Evolutionary conservation across 176 grass and related monocot species (phyloP), one percentile per base, ranked within the genome.

Genomic region (Cocos nucifera): DNA sequence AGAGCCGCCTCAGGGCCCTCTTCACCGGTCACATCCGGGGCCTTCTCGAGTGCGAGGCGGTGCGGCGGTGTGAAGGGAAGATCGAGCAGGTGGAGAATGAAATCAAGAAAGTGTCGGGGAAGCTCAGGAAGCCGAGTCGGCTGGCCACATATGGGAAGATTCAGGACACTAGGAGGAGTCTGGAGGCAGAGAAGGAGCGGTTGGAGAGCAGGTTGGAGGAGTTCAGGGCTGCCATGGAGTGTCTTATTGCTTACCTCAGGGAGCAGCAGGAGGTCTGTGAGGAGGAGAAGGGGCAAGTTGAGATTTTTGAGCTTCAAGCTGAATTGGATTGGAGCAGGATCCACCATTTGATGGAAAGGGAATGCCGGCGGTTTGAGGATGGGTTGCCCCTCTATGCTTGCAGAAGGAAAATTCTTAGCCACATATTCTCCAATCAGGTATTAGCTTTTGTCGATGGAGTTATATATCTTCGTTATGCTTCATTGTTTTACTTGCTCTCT

Each of bases 321-420:
- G 65, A 80, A 17, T 22, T 97, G 53, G 76, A 91, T 58, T 97
- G 86, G 57, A 62, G 32, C 22, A 68, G 56, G 65, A 70, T 88
- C 66, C 84, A 88, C 69, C 63, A 55, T 70, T 69, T 78, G 49
- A 69, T 97, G 76, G 44, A 76, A 48, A 82, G 92, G 19, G 87
- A 97, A 50, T 88, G 92, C 25, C 53, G 87, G 67, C 77, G 87
- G 78, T 75, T 97, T 19, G 78, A 97, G 57, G 92, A 97, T 19
- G 87, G 87, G 1, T 68, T 97, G 58, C 92, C 92, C 14, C 81
- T 97, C 19, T 91, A 91, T 23, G 81, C 63, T 6, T 80, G 59
- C 58, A 77, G 87, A 49, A 78, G 59, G 24, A 77, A 61, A 59
- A 82, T 97, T 66, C 72, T 97, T 9, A 70, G 69, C 12, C 73